phyloP scores from a whole-genome alignment of 2,329 filamentous ascomycete species.

The Ramularia collo-cygni region DNA sequence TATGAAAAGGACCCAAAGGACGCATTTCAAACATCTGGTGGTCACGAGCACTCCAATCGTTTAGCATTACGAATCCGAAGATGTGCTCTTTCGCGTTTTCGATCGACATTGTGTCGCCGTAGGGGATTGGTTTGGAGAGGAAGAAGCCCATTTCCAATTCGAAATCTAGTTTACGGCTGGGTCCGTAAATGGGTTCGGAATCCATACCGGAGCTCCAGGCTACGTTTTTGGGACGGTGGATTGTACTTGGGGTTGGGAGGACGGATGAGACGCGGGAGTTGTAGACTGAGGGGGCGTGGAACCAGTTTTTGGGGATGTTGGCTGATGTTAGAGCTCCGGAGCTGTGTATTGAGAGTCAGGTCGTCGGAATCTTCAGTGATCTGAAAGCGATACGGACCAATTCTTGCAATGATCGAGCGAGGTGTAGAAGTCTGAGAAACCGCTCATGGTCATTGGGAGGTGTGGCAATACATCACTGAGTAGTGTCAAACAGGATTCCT shows the following conservation, averaged over 20 bases:
- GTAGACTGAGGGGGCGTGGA: constrained; percentile 31
- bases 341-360: constrained; percentile 20
- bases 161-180: constrained; percentile 40
- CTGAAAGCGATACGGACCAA: too few relatives aligned
- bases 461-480: constrained; percentile 43
- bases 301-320: constrained; percentile 18
- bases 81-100: constrained; percentile 47
- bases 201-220: constrained; percentile 23
- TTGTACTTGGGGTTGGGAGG: constrained; percentile 20
- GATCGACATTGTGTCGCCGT: constrained; percentile 35
- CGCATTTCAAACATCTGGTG: constrained; percentile 57
- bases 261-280: constrained; percentile 33
- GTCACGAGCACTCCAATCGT: constrained; percentile 54
- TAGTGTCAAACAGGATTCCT: constrained; percentile 25
- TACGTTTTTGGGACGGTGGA: constrained; percentile 45
- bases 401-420: constrained; percentile 49
- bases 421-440: constrained; percentile 54
- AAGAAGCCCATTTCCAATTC: constrained; percentile 45
- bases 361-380: too few relatives aligned
- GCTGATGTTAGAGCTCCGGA: constrained; percentile 37
- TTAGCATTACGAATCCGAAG: constrained; percentile 56
- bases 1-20: constrained; percentile 54
- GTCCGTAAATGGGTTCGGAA: constrained; percentile 35
- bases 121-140: constrained; percentile 35
- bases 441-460: constrained; percentile 49